Evolutionary conservation across 768 basidiomycete genomes (phyloP).

Genomic region (Fibroporia radiculosa): DNA sequence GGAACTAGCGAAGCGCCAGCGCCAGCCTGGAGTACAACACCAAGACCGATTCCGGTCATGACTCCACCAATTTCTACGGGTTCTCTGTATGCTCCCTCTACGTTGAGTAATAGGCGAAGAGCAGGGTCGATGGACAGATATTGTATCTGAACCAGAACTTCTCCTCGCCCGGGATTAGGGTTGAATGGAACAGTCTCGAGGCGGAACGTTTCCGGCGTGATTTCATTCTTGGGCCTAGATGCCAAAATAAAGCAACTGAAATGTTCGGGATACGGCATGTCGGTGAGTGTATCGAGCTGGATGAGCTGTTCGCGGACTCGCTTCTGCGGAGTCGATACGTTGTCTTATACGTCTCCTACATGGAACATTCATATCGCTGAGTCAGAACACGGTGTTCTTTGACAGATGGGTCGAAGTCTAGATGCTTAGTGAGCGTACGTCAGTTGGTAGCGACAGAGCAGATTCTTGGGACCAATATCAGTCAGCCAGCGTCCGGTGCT

Average conservation of each 20-base stretch:
- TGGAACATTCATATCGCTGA: too few species aligned
- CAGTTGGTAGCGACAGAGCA: too few species aligned
- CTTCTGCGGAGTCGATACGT: too few species aligned
- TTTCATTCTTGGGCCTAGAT: conserved; percentile 61
- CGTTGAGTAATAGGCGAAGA: conserved; percentile 78
- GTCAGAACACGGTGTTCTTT: too few species aligned
- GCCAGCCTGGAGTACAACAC: conserved; percentile 54
- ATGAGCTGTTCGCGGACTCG: too few species aligned
- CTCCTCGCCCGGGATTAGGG: conserved; percentile 43
- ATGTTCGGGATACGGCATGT: too few species aligned
- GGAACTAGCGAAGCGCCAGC: conserved; percentile 43
- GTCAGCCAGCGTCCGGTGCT: too few species aligned
- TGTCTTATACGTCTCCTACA: too few species aligned
- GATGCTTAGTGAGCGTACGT: too few species aligned
- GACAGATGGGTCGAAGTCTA: too few species aligned
- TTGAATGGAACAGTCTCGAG: conserved; percentile 44
- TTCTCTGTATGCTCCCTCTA: conserved; percentile 58
- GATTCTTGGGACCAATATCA: too few species aligned
- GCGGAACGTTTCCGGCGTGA: conserved; percentile 70
- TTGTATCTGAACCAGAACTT: conserved; percentile 69
- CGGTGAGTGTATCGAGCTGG: too few species aligned
- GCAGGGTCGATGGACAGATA: conserved; percentile 84
- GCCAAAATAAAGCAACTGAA: conserved; percentile 71
- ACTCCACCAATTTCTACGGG: conserved; percentile 45
- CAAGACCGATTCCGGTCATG: conserved; percentile 71